These are phyloP conservation scores for Aspergillus pseudoterreus DNA, from an alignment of 2,329 filamentous ascomycete genomes.

Conservation along the genomic window DNA sequence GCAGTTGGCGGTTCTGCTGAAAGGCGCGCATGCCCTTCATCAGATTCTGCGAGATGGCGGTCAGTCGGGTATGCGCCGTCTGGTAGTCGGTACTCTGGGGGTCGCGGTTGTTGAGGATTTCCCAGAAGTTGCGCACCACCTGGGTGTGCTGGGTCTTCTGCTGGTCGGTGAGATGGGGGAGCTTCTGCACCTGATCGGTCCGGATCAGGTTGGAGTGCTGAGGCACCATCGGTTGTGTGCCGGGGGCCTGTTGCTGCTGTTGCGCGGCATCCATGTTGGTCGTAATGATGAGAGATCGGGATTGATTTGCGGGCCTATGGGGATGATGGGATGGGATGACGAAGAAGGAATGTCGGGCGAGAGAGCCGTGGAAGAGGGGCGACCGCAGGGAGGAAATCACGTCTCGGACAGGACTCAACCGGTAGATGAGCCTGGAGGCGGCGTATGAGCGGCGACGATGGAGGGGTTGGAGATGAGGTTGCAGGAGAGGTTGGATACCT, in stretches of 20 bases:
- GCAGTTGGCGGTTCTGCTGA: conserved; percentile 37
- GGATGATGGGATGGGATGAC: neutral
- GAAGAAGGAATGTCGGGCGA: neutral
- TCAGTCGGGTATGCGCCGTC: conserved; percentile 49
- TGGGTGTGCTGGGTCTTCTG: conserved; percentile 55
- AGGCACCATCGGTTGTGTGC: conserved; percentile 28
- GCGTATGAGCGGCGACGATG: neutral
- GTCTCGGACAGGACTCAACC: neutral
- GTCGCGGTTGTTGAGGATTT: conserved; percentile 47
- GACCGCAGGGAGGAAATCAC: neutral
- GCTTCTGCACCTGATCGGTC: conserved; percentile 51
- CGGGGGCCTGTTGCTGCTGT: conserved; percentile 25
- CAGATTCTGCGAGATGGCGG: conserved; percentile 48
- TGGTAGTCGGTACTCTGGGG: conserved; percentile 49
- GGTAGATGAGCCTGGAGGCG: neutral
- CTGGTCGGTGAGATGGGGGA: conserved; percentile 51
- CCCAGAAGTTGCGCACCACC: conserved; percentile 54
- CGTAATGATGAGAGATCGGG: neutral
- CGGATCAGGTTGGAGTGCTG: conserved; percentile 48
- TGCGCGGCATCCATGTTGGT: conserved; percentile 32
- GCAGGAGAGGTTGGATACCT: neutral
- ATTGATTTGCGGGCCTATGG: neutral
- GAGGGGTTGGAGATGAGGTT: neutral
- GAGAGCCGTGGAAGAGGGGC: neutral
- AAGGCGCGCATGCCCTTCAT: conserved; percentile 51